A percentile compares a stretch with the other conserved stretches of the same genome.
phyloP scores from a whole-genome alignment of 306 rosid species.

The Quercus suber region DNA sequence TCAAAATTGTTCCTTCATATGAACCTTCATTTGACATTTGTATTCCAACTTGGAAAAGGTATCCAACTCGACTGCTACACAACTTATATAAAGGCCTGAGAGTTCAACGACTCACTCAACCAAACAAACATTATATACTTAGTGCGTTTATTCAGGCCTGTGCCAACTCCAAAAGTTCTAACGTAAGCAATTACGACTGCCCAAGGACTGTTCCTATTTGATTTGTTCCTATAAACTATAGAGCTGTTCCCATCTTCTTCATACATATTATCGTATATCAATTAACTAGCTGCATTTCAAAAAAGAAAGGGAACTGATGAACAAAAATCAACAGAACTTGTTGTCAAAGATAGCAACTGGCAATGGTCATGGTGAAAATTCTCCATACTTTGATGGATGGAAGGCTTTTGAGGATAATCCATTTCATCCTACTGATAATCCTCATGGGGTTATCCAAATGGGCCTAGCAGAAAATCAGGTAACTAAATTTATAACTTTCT shows the following conservation, averaged over 20 bases:
- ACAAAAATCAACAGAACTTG: slow-evolving; percentile 28
- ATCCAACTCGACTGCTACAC: not conserved
- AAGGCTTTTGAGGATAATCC: slow-evolving; percentile 69
- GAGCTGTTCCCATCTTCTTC: not conserved
- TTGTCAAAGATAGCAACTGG: slow-evolving; percentile 70
- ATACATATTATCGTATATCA: too few relatives aligned
- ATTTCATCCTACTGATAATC: slow-evolving; percentile 54
- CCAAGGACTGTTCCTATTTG: too few relatives aligned
- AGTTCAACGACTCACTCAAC: not conserved
- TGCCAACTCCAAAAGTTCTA: not conserved
- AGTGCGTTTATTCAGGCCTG: not conserved
- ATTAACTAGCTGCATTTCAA: not conserved
- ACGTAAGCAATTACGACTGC: too few relatives aligned
- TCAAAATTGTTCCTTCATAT: not conserved
- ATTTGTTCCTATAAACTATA: too few relatives aligned
- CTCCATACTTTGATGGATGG: slow-evolving; percentile 83
- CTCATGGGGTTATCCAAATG: slow-evolving; percentile 82
- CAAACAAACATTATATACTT: not conserved
- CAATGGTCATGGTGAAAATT: slow-evolving; percentile 66
- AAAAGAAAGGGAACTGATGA: slow-evolving; percentile 1
- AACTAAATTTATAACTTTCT: not conserved
- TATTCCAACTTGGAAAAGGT: not conserved
- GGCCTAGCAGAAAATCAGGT: slow-evolving; percentile 92
- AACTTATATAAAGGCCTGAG: not conserved
- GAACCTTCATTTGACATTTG: slow-evolving; percentile 11